Conservation (phyloP, 257 asterid genomes). For the Nicotiana undulata region DNA sequence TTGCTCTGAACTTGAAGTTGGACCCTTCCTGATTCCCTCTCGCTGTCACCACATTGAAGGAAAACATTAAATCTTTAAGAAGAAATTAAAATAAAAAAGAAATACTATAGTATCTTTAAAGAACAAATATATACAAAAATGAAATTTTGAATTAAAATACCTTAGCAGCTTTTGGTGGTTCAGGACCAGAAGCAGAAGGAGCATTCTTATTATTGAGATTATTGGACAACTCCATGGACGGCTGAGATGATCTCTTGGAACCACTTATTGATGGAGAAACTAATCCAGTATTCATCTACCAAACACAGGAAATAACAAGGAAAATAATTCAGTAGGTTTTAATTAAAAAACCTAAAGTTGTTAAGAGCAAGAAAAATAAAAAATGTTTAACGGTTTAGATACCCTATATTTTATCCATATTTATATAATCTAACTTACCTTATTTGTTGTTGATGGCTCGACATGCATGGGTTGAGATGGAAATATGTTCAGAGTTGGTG, state of each 20-base stretch:
- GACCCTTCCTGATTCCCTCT: constrained; percentile 66
- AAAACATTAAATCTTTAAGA: no score
- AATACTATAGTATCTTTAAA: no score
- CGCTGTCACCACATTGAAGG: constrained; percentile 35
- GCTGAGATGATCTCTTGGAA: constrained; percentile 71
- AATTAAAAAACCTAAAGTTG: constrained; percentile 11
- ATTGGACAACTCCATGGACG: constrained; percentile 51
- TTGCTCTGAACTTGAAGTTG: constrained; percentile 59
- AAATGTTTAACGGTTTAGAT: background rate
- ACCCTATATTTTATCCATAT: constrained; percentile 5
- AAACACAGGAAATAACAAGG: constrained; percentile 15
- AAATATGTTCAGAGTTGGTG: constrained; percentile 78
- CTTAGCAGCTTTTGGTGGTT: constrained; percentile 66
- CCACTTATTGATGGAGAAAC: constrained; percentile 41
- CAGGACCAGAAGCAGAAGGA: constrained; percentile 42
- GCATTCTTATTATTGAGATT: constrained; percentile 48
- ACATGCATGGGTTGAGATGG: constrained; percentile 98
- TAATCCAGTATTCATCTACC: constrained; percentile 50
- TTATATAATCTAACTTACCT: constrained; percentile 21
- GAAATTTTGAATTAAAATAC: constrained; percentile 24
- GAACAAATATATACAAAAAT: no score
- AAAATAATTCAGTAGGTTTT: background rate
- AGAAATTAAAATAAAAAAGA: background rate
- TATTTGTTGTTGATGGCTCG: constrained; percentile 43
- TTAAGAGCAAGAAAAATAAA: background rate